phyloP scores from a whole-genome alignment of 768 basidiomycete genomes.

The Peribolospora baueri region DNA sequence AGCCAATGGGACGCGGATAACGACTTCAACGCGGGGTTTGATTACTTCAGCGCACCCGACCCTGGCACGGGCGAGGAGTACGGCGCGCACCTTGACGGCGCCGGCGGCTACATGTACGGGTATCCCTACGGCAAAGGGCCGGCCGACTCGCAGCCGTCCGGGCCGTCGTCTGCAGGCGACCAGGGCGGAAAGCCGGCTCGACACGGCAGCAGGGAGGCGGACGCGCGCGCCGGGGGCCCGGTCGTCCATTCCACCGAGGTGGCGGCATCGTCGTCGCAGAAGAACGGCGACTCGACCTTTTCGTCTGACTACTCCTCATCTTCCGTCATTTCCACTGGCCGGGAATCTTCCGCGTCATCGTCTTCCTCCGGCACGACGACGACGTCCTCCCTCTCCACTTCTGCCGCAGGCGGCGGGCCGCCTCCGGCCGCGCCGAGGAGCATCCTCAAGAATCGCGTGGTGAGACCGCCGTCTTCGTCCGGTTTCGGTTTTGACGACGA shows the following conservation, averaged over 20 bases:
- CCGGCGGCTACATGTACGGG: conserved; percentile 7
- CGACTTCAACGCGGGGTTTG: conserved; percentile 27
- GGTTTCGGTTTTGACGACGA: too few species aligned
- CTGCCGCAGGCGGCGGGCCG: too few species aligned
- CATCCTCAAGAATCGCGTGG: too few species aligned
- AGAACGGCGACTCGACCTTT: conserved; percentile 4
- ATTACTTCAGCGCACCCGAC: conserved; percentile 38
- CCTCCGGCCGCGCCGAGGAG: too few species aligned
- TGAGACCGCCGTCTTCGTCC: too few species aligned
- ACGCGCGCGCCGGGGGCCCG: conserved; percentile 5
- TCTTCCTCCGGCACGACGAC: background rate
- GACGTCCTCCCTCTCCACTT: background rate
- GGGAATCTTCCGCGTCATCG: background rate
- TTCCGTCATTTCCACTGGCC: background rate
- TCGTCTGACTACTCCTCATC: conserved; percentile 7
- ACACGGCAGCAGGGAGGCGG: conserved; percentile 2
- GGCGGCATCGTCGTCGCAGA: conserved; percentile 3
- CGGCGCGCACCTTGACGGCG: conserved; percentile 9
- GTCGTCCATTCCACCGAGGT: conserved; percentile 6
- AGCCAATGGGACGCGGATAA: conserved; percentile 21
- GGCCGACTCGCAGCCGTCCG: conserved; percentile 1
- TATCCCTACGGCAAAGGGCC: background rate
- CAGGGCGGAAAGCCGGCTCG: background rate
- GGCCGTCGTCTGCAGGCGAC: conserved; percentile 6
- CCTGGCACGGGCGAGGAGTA: conserved; percentile 21